Percentiles rank a stretch among this genome's conserved stretches.
phyloP scores from a whole-genome alignment of 495 filamentous ascomycete species.

The Parmelia sp. region DNA sequence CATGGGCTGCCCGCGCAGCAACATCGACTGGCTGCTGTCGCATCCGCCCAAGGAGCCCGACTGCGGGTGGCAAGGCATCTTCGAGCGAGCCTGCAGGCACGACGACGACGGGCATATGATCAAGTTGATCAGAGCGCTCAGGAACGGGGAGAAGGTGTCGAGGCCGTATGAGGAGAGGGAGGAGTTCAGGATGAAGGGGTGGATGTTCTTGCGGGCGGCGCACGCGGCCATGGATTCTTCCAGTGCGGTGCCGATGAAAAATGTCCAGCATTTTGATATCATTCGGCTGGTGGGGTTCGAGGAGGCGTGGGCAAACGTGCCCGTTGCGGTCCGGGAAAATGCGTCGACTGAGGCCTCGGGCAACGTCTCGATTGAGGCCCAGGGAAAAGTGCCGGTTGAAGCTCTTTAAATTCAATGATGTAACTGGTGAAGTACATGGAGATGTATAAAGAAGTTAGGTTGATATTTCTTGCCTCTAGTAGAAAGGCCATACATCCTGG shows the following conservation, averaged over 20 bases:
- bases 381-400: conserved; percentile 4
- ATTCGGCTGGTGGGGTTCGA: conserved; percentile 19
- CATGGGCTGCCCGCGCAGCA: conserved; percentile 26
- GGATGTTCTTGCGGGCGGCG: conserved; percentile 24
- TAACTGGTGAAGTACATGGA: conserved; percentile 4
- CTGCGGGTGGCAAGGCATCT: conserved; percentile 18
- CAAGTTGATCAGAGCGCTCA: conserved; percentile 22
- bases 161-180: conserved; percentile 23
- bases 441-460: background rate
- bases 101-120: conserved; percentile 27
- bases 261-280: conserved; percentile 23
- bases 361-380: background rate
- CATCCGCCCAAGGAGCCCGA: conserved; percentile 20
- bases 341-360: conserved; percentile 1
- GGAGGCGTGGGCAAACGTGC: conserved; percentile 24
- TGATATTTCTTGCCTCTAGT: conserved; percentile 1
- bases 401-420: conserved; percentile 4
- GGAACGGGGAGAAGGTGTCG: conserved; percentile 18
- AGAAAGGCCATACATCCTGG: conserved; percentile 5
- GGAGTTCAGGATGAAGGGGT: conserved; percentile 24
- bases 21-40: conserved; percentile 20
- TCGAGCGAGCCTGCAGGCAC: conserved; percentile 21
- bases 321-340: conserved; percentile 1
- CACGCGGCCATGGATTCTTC: conserved; percentile 22
- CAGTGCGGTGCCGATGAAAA: conserved; percentile 20